Evolutionary conservation across 768 basidiomycete species (phyloP), one percentile per base, ranked within the genome.

Genomic region (Galerina sulciceps): DNA sequence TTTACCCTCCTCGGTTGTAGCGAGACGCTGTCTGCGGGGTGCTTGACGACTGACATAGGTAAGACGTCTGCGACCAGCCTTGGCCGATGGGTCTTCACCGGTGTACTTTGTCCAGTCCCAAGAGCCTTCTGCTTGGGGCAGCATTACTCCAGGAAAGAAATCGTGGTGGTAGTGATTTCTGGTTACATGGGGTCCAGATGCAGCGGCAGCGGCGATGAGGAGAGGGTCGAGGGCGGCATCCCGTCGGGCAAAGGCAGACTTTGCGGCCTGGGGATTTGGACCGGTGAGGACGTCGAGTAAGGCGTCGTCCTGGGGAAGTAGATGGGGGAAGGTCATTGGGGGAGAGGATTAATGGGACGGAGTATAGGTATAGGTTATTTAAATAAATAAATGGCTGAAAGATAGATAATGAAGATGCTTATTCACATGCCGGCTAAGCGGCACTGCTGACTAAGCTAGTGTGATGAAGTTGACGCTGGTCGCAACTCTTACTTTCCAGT

Each of bases 101-200:
- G 75, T 73, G 71, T 79, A 86, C 63, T 82, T 85, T 38, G 83
- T 77, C 85, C 83, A 85, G 67, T 87, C 84, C 76, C 79, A 82
- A 11, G 80, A 71, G 10, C 79, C 81, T 65, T 86, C 83, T 11
- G 79, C 76, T 55, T 77, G 76, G 31, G 79, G 82, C 41, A 83
- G 75, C 68, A 79, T 78, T 26, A 84, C 79, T 0, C 80, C 82
- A 0, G 89, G 88, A 65, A 86, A 87, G 72, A 89, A 86, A 65
- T 90, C 89, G 71, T 96, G 94, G 48, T 88, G 83, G 67, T 90
- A 92, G 71, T 96, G 94, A 66, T 94, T 92, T 44, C 91, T 82
- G 38, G 94, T 94, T 55, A 90, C 81, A 60, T 91, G 84, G 10
- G 90, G 89, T 4, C 87, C 88, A 0, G 90, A 87, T 0, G 90